Evolutionary conservation across 108 stramenopile species (phyloP), one percentile per base, ranked within the genome.

Genomic region (Aureococcus anophagefferens): DNA sequence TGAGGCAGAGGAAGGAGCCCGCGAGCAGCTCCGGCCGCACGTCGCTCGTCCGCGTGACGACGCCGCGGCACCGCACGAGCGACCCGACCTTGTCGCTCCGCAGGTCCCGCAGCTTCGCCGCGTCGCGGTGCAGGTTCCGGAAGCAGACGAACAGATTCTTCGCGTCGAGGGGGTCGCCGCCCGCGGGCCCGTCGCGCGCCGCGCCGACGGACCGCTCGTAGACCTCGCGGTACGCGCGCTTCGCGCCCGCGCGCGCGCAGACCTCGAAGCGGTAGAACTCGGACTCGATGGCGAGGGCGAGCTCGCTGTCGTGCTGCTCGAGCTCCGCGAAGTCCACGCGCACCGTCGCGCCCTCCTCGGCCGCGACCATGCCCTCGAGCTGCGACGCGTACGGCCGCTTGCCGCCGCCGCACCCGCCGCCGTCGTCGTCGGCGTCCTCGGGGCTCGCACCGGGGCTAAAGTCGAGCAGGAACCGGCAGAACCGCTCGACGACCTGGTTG

Each of bases 1-100:
- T 93, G 68, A 79, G 80, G 73, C 97, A 98, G 9, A 89, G 87
- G 88, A 98, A 99, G 30, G 79, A 83, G 33, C 89, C 99, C 33
- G 82, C 81, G 36, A 98, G 71, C 4, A 99, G 85, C 86, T 99
- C 99, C n/a, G 98, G 98, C 15, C 96, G 83, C 34, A 99, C 97
- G 44, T 99, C 98, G 15, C 88, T 89, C 17, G 94, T 89, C 30
- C 98, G 83, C 28, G 98, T 99, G 29, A 99, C 94, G 0, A 96
- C 97, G 34, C 94, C 98, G 14, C 79, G 78, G 36, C 95, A 72
- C 63, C 88, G 74, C 30, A 83, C 68, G 34, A 97, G 80, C 11
- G 80, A 68, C 15, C 94, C 93, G 71, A 97, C 85, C 14, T 84
- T 77, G 68, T 86, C 90, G 0, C 88, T 93, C 35, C 86, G 76